Percentiles rank a stretch among this genome's conserved stretches.
phyloP scores from a whole-genome alignment of 495 filamentous ascomycete species.

The Xylaria acuta region DNA sequence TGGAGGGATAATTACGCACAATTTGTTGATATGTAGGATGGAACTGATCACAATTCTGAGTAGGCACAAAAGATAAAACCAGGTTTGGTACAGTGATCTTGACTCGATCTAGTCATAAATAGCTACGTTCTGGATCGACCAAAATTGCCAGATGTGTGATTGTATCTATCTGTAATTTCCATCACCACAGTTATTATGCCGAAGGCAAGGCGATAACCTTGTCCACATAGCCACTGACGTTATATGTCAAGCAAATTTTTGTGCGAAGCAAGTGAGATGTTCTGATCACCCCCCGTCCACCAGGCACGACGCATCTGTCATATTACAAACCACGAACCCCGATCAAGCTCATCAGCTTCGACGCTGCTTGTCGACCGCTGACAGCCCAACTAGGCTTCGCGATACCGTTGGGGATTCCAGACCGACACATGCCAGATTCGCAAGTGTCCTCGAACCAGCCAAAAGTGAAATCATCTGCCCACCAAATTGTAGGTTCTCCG shows the following conservation, averaged over 20 bases:
- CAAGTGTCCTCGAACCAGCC: slow-evolving; percentile 52
- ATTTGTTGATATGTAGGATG: background rate
- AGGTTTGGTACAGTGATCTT: background rate
- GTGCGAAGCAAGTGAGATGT: slow-evolving; percentile 38
- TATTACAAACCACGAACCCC: slow-evolving; percentile 32
- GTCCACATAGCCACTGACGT: slow-evolving; percentile 24
- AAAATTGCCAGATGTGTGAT: slow-evolving; percentile 41
- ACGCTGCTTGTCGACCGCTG: background rate
- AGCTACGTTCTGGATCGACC: slow-evolving; percentile 39
- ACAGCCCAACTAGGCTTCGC: slow-evolving; percentile 30
- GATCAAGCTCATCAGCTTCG: slow-evolving; percentile 26
- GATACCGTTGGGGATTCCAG: slow-evolving; percentile 42
- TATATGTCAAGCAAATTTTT: slow-evolving; percentile 40
- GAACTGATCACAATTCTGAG: background rate
- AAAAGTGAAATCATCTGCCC: slow-evolving; percentile 51
- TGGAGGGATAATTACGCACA: background rate
- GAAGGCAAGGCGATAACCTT: slow-evolving; percentile 38
- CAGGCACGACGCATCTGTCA: slow-evolving; percentile 9
- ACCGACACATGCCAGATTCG: slow-evolving; percentile 45
- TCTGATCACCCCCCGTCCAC: slow-evolving; percentile 8
- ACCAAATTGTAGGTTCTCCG: slow-evolving; percentile 43
- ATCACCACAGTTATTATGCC: slow-evolving; percentile 39
- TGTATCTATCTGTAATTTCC: slow-evolving; percentile 38
- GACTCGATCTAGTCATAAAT: slow-evolving; percentile 21
- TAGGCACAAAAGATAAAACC: background rate